Base-by-base conservation (phyloP, 1,139 yeast species). In the Zygosaccharomyces sapae region DNA sequence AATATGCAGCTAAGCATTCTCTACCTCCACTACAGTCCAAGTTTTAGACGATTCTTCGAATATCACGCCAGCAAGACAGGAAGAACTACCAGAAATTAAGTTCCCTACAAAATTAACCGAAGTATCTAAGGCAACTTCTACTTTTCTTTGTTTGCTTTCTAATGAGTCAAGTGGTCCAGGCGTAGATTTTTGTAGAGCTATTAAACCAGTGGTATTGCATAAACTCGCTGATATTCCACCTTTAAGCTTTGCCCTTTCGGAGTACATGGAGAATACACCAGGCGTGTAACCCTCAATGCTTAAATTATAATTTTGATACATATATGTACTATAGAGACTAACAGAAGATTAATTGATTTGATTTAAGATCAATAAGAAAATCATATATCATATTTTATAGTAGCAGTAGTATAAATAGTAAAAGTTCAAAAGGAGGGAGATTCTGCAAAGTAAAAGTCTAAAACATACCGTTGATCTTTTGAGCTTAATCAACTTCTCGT, bases 201-300 rank as follows among this genome's bases (percentile, higher is more conserved):
- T 63, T 16, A 63, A 59, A 46, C 67, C 67, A 3, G 40, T 58
- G 4, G 53, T 63, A 3, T 38, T 63, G 29, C 67, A 62, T 45
- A 55, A 52, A 40, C 46, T 63, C 30, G 66, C 66, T 18, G 64
- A 63, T 51, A 58, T 62, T 29, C 68, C 68, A 24, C 65, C 66
- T n/a, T 50, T 64, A 40, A 61, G 55, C 43, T 43, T 58, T 4
- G 63, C 59, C 12, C 53, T 64, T 16, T 55, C 62, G 6, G 68
- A 64, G 48, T 64, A 61, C 43, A 56, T 61, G 59, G 66, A 62
- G 49, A 63, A 63, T 48, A 59, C 63, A 8, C 59, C 62, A 33
- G 54, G 51, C 24, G 47, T 56, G 33, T 61, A 44, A 50, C 4
- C 18, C 3, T 7, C 6, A 10, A 31, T 31, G 10, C 29, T n/a